Base-by-base conservation (phyloP, 768 basidiomycete species). In the Leccinum truebloodii region DNA sequence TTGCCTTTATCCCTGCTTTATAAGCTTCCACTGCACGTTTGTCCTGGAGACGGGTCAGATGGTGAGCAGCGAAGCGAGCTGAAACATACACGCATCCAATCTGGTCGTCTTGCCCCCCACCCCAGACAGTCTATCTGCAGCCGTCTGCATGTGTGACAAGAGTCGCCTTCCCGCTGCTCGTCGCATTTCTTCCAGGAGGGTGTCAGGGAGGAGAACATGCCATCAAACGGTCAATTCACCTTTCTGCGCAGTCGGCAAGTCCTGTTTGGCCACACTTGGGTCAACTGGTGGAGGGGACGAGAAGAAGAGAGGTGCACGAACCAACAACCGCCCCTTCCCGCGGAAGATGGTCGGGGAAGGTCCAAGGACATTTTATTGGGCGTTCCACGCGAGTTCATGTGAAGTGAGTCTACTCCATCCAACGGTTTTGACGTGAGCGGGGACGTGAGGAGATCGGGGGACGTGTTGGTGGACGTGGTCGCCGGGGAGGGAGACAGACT, bases 41-140 rank as follows among this genome's bases (percentile, higher is more conserved):
- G 73, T 93, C 91, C 91, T 93, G 71, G 46, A 34, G 63, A 55
- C 6, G 55, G 35, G 59, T 72, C 58, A 72, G 16, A 64, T 55
- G 61, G 58, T 60, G 32, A 63, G 51, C 30, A 49, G 20, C 49
- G 26, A 62, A 34, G 44, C 54, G 26, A 30, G 41, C 46, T 28
- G 54, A 52, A 34, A 79, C 83, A 67, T 65, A 93, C 90, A 66
- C 90, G 78, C 90, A 93, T 91, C 90, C 91, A 93, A 59, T 92
- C 91, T n/a, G 91, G 92, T 55, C 92, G 83, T 69, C 83, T 88
- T 8, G 86, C 78, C 4, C 92, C 92, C 92, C 92, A 94, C 13
- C 92, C 92, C 4, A 94, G 79, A 74, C 92, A 94, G 55, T 88
- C 81, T 68, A 94, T 90, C 52, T 86, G 87, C 39, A 94, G 79